Conservation (phyloP, 768 basidiomycete genomes). For the Leccinum barrowsii region DNA sequence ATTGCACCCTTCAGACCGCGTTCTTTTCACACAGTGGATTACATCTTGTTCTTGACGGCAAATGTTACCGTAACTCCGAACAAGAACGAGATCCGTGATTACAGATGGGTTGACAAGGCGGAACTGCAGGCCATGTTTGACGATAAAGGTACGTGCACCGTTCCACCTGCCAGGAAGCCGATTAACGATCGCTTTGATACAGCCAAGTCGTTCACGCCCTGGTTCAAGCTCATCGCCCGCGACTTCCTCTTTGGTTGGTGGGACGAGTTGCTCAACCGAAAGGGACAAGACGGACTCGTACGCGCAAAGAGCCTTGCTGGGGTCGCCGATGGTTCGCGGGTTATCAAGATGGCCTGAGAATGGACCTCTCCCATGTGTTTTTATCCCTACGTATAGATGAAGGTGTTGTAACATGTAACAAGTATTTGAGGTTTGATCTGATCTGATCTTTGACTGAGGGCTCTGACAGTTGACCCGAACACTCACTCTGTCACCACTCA, state of each 20-base stretch:
- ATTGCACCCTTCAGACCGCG: constrained; percentile 6
- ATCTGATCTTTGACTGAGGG: background rate
- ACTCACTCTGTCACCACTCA: background rate
- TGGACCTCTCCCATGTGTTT: background rate
- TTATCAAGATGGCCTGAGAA: constrained; percentile 57
- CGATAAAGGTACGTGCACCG: constrained; percentile 52
- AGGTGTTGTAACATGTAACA: background rate
- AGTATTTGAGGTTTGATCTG: constrained; percentile 31
- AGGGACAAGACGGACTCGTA: constrained; percentile 52
- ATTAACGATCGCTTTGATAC: constrained; percentile 1
- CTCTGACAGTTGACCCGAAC: background rate
- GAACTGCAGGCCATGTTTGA: constrained; percentile 92
- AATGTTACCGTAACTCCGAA: constrained; percentile 83
- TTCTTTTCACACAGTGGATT: constrained; percentile 69
- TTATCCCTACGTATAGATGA: background rate
- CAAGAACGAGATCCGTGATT: constrained; percentile 85
- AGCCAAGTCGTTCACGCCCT: constrained; percentile 94
- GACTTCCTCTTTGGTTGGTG: constrained; percentile 99
- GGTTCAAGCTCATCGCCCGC: constrained; percentile 98
- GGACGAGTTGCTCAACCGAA: constrained; percentile 78
- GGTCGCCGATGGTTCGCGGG: constrained; percentile 67
- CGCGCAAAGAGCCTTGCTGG: constrained; percentile 48
- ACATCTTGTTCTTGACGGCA: constrained; percentile 91
- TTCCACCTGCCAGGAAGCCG: constrained; percentile 1
- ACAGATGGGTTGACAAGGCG: constrained; percentile 86